Evolutionary conservation across 805 yeast genomes (phyloP).

Genomic region (Candida wancherniae): DNA sequence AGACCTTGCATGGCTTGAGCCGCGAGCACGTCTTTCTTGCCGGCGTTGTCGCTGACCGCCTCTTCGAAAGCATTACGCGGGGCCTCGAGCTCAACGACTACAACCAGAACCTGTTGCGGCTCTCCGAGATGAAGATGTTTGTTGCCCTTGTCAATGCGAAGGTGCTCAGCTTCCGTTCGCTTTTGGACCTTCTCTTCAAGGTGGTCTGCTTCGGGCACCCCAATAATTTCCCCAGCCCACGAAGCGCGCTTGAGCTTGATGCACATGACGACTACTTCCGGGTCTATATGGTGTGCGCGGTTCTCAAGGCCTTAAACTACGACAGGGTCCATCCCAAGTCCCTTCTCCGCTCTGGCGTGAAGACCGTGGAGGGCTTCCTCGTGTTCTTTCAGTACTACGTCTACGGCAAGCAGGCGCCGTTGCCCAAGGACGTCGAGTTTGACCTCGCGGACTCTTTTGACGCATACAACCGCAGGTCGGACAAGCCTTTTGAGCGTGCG

Average conservation of each 20-base stretch:
- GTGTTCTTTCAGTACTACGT: slow-evolving; percentile 69
- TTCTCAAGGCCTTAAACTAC: slow-evolving; percentile 20
- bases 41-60: slow-evolving; percentile 50
- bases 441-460: slow-evolving; percentile 43
- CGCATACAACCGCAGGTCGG: slow-evolving; percentile 19
- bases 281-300: slow-evolving; percentile 44
- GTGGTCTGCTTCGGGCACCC: slow-evolving; percentile 65
- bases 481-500: slow-evolving; percentile 31
- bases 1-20: slow-evolving; percentile 31
- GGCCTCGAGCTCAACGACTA: slow-evolving; percentile 66
- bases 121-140: slow-evolving; percentile 58
- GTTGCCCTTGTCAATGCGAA: slow-evolving; percentile 50
- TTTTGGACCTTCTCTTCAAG: slow-evolving; percentile 50
- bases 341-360: slow-evolving; percentile 9
- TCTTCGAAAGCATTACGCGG: slow-evolving; percentile 57
- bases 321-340: slow-evolving; percentile 4
- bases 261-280: slow-evolving; percentile 67
- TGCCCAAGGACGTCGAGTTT: slow-evolving; percentile 61
- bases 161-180: slow-evolving; percentile 41
- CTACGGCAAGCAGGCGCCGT: slow-evolving; percentile 53
- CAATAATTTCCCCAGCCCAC: slow-evolving; percentile 51
- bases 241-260: slow-evolving; percentile 47
- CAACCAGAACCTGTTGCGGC: slow-evolving; percentile 52
- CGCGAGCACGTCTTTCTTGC: slow-evolving; percentile 37
- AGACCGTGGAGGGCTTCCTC: slow-evolving; percentile 33